Base-by-base conservation (phyloP, 371 early-diverging fungal genomes). In the Rozella allomycis region DNA sequence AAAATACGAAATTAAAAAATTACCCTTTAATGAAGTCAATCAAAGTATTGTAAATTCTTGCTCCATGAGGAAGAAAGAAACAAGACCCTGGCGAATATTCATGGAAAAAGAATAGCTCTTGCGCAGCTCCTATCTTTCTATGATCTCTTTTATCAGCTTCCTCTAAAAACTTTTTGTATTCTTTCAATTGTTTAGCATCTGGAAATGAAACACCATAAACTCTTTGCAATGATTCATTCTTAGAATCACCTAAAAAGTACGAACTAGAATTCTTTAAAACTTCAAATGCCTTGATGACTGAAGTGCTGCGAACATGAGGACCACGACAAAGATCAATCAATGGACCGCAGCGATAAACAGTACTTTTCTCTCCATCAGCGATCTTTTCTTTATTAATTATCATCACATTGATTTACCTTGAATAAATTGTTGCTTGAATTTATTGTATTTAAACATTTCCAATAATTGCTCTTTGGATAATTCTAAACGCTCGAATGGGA, bases 191-290 rank as follows among this genome's bases (percentile, higher is more conserved):
- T 64, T 86, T 85, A 55, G 70, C 74, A 42, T 78, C 81, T 13
- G 99, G 99, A 80, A 98, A 99, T 17, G 97, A 88, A 34, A 98
- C 77, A 39, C 96, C 99, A 48, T 97, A 97, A 33, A 98, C 62
- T 51, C 99, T 82, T 58, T 97, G 97, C 20, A 99, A 69, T 17
- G 88, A 83, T 40, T 88, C 88, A 49, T 94, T 90, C 43, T 76
- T 78, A 33, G 85, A 70, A 53, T 97, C 90, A 42, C 93, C 94
- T 54, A 97, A 62, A 52, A 97, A 98, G 68, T 98, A 97, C 12
- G 94, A 83, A 19, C 93, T 63, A 32, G 96, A 88, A 71, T 87
- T 87, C 76, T 79, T 91, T 47, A 73, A 72, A 30, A 99, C 70
- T 16, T 80, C 70, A 35, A 98, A 72, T 11, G 93, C 70, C 62